Conservation (phyloP, 345 rosid species). For the Rhizophora apiculata region DNA sequence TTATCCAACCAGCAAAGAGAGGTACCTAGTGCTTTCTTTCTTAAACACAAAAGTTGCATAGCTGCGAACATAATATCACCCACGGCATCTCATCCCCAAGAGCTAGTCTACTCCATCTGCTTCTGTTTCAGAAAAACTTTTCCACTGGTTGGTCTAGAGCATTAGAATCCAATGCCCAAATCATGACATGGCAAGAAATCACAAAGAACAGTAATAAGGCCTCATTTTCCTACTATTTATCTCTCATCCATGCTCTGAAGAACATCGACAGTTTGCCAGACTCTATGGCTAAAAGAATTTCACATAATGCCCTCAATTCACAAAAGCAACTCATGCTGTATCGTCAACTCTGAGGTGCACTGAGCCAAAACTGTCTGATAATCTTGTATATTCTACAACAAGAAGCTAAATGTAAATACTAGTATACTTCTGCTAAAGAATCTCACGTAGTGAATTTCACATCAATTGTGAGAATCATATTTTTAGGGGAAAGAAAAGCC, state of each 20-base stretch:
- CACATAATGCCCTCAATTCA: too few relatives aligned
- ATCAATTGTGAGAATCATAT: too few relatives aligned
- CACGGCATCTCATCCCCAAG: neutral
- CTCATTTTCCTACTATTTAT: neutral
- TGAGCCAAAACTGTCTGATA: neutral
- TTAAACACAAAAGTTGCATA: neutral
- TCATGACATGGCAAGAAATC: neutral
- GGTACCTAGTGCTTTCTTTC: neutral
- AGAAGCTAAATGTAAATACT: neutral
- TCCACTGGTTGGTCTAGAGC: conserved; percentile 41
- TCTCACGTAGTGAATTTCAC: neutral
- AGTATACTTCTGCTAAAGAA: neutral
- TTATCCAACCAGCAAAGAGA: neutral
- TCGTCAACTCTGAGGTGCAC: too few relatives aligned
- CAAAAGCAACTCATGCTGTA: too few relatives aligned
- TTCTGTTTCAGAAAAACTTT: conserved; percentile 21
- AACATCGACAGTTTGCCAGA: too few relatives aligned
- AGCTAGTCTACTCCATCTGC: conserved; percentile 3
- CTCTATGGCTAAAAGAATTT: too few relatives aligned
- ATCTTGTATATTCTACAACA: neutral
- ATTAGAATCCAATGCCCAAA: conserved; percentile 7
- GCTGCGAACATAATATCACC: neutral
- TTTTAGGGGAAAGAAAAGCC: too few relatives aligned
- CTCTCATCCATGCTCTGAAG: too few relatives aligned
- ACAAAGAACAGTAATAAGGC: neutral